Conservation (phyloP, 1,284 basidiomycete species). For the Austropuccinia psidii region DNA sequence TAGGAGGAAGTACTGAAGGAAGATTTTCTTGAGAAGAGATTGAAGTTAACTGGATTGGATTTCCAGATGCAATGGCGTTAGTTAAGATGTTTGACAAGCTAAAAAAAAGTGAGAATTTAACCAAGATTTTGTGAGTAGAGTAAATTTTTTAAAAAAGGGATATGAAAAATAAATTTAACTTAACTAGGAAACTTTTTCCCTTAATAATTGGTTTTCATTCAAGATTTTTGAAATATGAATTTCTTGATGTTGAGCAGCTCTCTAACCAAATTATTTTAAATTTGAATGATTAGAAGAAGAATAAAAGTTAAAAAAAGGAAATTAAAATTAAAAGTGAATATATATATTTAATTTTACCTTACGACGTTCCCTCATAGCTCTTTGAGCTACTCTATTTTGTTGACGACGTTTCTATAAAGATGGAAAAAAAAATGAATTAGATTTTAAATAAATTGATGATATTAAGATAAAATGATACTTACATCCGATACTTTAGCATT, state of each 20-base stretch:
- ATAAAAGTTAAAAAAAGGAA: not conserved
- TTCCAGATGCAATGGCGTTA: conserved; percentile 10
- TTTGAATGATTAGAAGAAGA: no score
- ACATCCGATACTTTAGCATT: no score
- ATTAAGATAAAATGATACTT: no score
- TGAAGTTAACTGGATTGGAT: no score
- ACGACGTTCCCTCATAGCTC: conserved; percentile 26
- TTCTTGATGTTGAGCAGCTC: conserved; percentile 29
- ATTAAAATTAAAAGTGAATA: not conserved
- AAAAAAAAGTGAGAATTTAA: not conserved
- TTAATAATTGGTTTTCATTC: conserved; percentile 5
- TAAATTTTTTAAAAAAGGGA: not conserved
- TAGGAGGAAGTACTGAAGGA: not conserved
- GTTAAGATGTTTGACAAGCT: conserved; percentile 10
- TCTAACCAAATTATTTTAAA: not conserved
- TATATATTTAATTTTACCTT: not conserved
- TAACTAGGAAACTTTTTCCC: conserved; percentile 25
- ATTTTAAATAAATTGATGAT: no score
- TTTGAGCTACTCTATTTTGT: conserved; percentile 24
- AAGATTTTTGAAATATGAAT: conserved; percentile 16
- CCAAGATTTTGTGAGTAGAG: not conserved
- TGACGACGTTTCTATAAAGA: conserved; percentile 11
- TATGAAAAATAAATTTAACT: not conserved
- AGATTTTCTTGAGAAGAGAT: not conserved
- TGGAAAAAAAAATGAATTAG: not conserved